Evolutionary conservation across 768 basidiomycete genomes (phyloP).

Genomic region (Termitomyces titanicus): DNA sequence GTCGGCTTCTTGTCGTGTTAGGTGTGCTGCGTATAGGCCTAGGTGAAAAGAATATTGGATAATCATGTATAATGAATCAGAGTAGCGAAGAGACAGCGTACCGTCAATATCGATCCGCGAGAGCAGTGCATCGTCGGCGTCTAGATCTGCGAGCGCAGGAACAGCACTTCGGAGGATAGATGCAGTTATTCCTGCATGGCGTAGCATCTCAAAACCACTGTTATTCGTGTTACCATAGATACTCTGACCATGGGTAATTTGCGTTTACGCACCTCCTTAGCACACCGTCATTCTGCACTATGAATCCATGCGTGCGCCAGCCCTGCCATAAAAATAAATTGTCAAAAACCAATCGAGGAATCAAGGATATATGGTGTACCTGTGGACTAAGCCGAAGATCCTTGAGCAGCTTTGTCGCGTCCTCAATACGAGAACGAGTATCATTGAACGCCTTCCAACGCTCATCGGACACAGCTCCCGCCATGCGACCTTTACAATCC

Average conservation of each 20-base stretch:
- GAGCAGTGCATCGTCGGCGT: constrained; percentile 58
- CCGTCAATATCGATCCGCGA: constrained; percentile 8
- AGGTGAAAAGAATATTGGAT: neutral
- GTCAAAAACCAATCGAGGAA: neutral
- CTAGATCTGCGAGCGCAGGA: constrained; percentile 48
- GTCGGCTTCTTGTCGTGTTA: constrained; percentile 73
- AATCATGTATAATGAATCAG: no score
- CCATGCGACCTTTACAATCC: constrained; percentile 32
- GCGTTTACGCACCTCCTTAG: constrained; percentile 33
- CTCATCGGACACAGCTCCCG: constrained; percentile 41
- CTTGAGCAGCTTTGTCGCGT: constrained; percentile 34
- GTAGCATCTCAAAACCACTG: constrained; percentile 76
- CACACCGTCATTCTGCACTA: constrained; percentile 43
- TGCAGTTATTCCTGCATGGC: constrained; percentile 50
- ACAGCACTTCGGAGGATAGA: constrained; percentile 37
- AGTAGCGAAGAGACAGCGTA: neutral
- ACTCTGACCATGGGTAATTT: no score
- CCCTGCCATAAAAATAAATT: constrained; percentile 17
- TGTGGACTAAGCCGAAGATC: constrained; percentile 39
- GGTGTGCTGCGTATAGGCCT: constrained; percentile 63
- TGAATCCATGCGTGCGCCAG: constrained; percentile 39
- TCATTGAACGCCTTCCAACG: constrained; percentile 38
- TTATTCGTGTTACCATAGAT: neutral
- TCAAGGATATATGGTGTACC: constrained; percentile 16
- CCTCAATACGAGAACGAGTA: constrained; percentile 28